These are phyloP conservation scores for Salvia hispanica DNA, from an alignment of 257 asterid genomes.

Conservation along the genomic window DNA sequence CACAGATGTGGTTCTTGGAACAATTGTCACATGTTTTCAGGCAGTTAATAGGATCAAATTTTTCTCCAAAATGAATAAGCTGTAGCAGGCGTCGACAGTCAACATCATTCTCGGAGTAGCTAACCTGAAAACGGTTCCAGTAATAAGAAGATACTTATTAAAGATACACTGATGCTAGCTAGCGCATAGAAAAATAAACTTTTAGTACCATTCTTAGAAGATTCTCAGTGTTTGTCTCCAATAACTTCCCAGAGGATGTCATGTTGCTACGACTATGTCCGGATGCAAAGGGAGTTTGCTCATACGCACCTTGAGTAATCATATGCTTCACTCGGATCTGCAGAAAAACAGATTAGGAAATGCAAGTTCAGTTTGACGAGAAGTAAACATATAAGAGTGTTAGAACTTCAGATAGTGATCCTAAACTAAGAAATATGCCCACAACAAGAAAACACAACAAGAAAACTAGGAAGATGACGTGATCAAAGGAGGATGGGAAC, in stretches of 20 bases:
- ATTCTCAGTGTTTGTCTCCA: constrained; percentile 91
- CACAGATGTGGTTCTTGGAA: constrained; percentile 60
- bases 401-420: constrained; percentile 29
- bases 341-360: constrained; percentile 28
- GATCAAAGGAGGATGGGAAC: constrained; percentile 32
- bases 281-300: constrained; percentile 61
- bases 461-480: constrained; percentile 13
- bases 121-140: constrained; percentile 62
- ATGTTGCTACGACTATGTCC: constrained; percentile 58
- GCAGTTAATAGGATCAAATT: constrained; percentile 77
- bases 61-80: constrained; percentile 97
- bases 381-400: neutral
- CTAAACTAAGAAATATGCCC: constrained; percentile 26
- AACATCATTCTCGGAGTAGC: constrained; percentile 89
- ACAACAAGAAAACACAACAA: constrained; percentile 7
- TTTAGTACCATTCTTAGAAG: constrained; percentile 79
- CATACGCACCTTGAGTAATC: constrained; percentile 80
- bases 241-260: constrained; percentile 68
- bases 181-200: constrained; percentile 5
- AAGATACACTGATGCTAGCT: constrained; percentile 4
- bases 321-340: constrained; percentile 96
- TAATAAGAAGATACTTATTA: constrained; percentile 19
- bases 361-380: constrained; percentile 19
- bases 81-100: constrained; percentile 97
- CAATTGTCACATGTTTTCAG: constrained; percentile 93